A percentile compares a stretch with the other conserved stretches of the same genome.
Evolutionary conservation across 164 flowering plant genomes (phyloP).

Genomic region (Pachysandra terminalis): DNA sequence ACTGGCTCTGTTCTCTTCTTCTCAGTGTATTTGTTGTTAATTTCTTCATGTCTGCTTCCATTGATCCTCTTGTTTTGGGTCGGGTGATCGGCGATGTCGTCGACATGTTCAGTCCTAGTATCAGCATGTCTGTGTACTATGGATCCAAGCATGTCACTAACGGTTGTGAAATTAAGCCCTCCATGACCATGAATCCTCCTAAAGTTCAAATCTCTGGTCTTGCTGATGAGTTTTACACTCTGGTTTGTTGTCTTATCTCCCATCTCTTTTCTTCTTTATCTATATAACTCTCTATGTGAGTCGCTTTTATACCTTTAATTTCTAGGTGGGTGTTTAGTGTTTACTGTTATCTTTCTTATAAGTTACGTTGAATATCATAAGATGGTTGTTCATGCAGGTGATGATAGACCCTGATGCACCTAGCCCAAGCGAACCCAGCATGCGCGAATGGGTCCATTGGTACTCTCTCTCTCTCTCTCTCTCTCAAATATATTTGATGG

Average conservation of each 20-base stretch:
- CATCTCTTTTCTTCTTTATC: not conserved
- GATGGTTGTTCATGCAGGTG: slow-evolving; percentile 33
- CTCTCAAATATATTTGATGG: too few species aligned
- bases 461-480: too few species aligned
- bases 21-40: too few species aligned
- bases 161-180: slow-evolving; percentile 72
- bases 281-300: too few species aligned
- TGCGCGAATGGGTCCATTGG: slow-evolving; percentile 82
- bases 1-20: too few species aligned
- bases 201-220: slow-evolving; percentile 45
- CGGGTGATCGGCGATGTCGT: slow-evolving; percentile 77
- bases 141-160: too few species aligned
- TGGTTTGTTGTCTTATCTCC: slow-evolving; percentile 30
- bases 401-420: slow-evolving; percentile 94
- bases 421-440: slow-evolving; percentile 72
- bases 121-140: slow-evolving; percentile 50
- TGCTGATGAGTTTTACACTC: slow-evolving; percentile 44
- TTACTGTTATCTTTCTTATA: not conserved
- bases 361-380: not conserved
- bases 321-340: not conserved
- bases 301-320: not conserved
- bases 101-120: slow-evolving; percentile 66
- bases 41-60: slow-evolving; percentile 31
- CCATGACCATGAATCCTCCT: slow-evolving; percentile 46
- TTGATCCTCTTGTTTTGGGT: slow-evolving; percentile 66